phyloP scores from a whole-genome alignment of 148 eudicot genomes.

The Selenicereus undatus region DNA sequence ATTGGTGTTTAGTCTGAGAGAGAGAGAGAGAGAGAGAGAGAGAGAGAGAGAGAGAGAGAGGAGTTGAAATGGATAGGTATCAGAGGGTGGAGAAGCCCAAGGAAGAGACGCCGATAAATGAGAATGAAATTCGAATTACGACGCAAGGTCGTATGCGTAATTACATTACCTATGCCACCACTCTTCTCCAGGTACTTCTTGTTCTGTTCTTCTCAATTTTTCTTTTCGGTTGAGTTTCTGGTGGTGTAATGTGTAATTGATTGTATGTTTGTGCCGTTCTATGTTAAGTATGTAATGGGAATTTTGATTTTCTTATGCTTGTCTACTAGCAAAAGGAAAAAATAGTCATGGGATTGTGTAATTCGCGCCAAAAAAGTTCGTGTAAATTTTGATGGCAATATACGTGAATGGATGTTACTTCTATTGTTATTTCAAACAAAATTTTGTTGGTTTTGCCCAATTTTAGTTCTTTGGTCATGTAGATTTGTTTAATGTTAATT shows the following conservation, averaged over 20 bases:
- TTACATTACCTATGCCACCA: constrained; percentile 47
- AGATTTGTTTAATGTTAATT: no score
- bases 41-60: neutral
- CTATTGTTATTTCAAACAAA: no score
- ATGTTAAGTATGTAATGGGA: neutral
- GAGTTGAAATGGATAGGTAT: constrained; percentile 38
- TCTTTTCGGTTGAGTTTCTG: neutral
- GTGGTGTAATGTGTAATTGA: neutral
- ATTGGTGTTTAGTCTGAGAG: neutral
- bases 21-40: neutral
- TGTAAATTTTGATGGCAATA: neutral
- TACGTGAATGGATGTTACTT: neutral
- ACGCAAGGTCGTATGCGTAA: constrained; percentile 52
- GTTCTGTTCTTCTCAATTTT: neutral
- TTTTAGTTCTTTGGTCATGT: no score
- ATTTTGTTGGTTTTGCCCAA: no score
- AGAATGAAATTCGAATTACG: constrained; percentile 48
- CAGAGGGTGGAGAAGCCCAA: constrained; percentile 47
- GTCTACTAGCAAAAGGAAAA: neutral
- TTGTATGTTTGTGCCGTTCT: neutral
- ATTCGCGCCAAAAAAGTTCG: neutral
- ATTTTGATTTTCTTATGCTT: neutral
- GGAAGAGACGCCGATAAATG: constrained; percentile 33
- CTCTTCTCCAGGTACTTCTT: constrained; percentile 39
- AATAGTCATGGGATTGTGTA: neutral